phyloP scores from a whole-genome alignment of 441 rosid genomes.

The Mallotus japonicus region DNA sequence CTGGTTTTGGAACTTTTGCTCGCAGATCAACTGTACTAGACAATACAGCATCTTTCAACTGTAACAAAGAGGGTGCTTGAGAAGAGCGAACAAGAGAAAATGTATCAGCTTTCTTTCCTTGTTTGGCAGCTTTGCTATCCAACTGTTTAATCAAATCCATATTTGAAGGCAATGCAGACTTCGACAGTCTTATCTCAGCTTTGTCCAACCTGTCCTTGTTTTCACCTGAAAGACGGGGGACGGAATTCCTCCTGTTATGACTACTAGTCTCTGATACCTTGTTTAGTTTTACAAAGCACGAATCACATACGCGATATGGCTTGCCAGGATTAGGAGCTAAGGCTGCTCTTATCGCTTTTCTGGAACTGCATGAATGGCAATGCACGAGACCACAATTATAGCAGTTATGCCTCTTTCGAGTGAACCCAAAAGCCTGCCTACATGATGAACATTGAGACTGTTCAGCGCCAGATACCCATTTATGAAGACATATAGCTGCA shows the following conservation, averaged over 20 bases:
- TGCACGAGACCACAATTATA: slow-evolving; percentile 96
- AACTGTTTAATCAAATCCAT: slow-evolving; percentile 91
- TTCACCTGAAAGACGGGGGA: slow-evolving; percentile 94
- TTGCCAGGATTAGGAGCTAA: slow-evolving; percentile 86
- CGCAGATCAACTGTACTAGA: slow-evolving; percentile 63
- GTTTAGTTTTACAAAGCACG: slow-evolving; percentile 76
- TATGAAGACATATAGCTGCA: slow-evolving; percentile 87
- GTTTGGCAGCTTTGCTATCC: slow-evolving; percentile 93
- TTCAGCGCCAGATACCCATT: slow-evolving; percentile 95
- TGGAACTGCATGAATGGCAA: slow-evolving; percentile 95
- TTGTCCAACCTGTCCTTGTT: slow-evolving; percentile 88
- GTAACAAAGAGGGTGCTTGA: slow-evolving; percentile 74
- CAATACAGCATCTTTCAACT: slow-evolving; percentile 78
- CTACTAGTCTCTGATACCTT: slow-evolving; percentile 68
- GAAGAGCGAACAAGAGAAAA: slow-evolving; percentile 72
- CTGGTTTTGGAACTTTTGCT: slow-evolving; percentile 68
- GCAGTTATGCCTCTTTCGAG: slow-evolving; percentile 93
- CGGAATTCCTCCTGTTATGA: slow-evolving; percentile 51
- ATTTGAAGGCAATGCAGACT: slow-evolving; percentile 66
- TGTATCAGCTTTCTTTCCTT: slow-evolving; percentile 75
- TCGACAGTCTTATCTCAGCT: slow-evolving; percentile 76
- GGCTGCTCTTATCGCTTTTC: slow-evolving; percentile 82
- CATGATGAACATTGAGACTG: slow-evolving; percentile 93
- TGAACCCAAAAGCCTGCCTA: slow-evolving; percentile 89
- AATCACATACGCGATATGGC: slow-evolving; percentile 90